These are phyloP conservation scores for Bryopsis sp. DNA, from an alignment of 139 green algal species.

Conservation along the genomic window DNA sequence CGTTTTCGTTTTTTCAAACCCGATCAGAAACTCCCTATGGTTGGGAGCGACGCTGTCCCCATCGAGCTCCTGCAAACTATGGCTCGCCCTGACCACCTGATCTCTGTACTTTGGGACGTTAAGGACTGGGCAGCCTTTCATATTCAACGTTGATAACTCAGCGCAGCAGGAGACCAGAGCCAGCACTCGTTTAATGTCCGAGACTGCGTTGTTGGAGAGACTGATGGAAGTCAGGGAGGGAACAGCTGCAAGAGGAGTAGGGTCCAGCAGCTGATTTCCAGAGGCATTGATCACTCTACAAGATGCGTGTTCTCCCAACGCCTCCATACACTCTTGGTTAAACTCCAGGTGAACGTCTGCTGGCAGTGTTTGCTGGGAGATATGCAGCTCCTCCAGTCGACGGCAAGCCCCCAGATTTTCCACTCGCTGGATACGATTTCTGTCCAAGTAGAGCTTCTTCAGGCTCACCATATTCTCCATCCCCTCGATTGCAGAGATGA, in stretches of 20 bases:
- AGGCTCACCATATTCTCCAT: slow-evolving; percentile 20
- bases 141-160: slow-evolving; percentile 20
- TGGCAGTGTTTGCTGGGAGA: slow-evolving; percentile 28
- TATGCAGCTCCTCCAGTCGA: slow-evolving; percentile 40
- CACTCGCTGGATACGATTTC: slow-evolving; percentile 25
- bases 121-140: slow-evolving; percentile 21
- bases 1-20: neutral
- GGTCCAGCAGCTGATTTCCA: neutral
- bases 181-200: slow-evolving; percentile 16
- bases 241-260: neutral
- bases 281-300: neutral
- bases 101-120: slow-evolving; percentile 34
- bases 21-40: neutral
- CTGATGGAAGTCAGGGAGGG: neutral
- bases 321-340: slow-evolving; percentile 19
- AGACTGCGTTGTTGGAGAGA: neutral
- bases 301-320: neutral
- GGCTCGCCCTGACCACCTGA: slow-evolving; percentile 29
- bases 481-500: slow-evolving; percentile 22
- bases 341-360: slow-evolving; percentile 25
- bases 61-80: slow-evolving; percentile 25
- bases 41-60: slow-evolving; percentile 19
- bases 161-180: neutral
- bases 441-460: slow-evolving; percentile 43
- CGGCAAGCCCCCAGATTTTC: slow-evolving; percentile 4